Evolutionary conservation across 805 yeast genomes (phyloP).

Genomic region (Metschnikowia koreensis): DNA sequence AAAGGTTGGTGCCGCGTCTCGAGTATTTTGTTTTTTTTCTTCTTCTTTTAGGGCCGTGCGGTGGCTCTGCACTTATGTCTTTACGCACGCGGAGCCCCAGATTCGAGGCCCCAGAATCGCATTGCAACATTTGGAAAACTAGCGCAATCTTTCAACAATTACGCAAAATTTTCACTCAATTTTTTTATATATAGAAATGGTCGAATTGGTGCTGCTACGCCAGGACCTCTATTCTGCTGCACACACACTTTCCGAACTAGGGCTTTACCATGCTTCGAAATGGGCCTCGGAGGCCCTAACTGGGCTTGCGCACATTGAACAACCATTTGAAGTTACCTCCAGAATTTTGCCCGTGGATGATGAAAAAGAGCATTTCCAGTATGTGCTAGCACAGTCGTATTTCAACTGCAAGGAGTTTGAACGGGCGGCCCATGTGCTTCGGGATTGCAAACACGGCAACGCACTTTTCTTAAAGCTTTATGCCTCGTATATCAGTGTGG

Average conservation of each 20-base stretch:
- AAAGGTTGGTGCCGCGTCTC: neutral
- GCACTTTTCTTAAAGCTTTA: slow-evolving; percentile 66
- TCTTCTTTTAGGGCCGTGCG: too few relatives aligned
- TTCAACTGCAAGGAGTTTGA: slow-evolving; percentile 85
- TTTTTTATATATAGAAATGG: neutral
- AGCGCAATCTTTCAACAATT: too few relatives aligned
- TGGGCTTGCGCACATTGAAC: slow-evolving; percentile 43
- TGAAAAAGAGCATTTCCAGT: slow-evolving; percentile 38
- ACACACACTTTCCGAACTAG: slow-evolving; percentile 49
- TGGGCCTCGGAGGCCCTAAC: slow-evolving; percentile 81
- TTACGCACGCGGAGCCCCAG: too few relatives aligned
- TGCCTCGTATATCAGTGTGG: slow-evolving; percentile 71
- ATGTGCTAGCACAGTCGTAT: slow-evolving; percentile 65
- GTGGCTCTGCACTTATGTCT: too few relatives aligned
- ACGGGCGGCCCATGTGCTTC: slow-evolving; percentile 62
- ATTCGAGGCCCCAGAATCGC: too few relatives aligned
- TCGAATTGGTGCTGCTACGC: slow-evolving; percentile 15
- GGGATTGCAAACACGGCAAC: slow-evolving; percentile 48
- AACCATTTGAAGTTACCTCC: slow-evolving; percentile 16
- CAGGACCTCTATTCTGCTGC: slow-evolving; percentile 29
- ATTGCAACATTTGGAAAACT: too few relatives aligned
- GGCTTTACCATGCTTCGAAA: slow-evolving; percentile 69
- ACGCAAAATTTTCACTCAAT: neutral
- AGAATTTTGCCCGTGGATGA: slow-evolving; percentile 29
- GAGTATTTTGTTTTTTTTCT: neutral